phyloP scores from a whole-genome alignment of 345 rosid genomes.

The Psidium guajava region DNA sequence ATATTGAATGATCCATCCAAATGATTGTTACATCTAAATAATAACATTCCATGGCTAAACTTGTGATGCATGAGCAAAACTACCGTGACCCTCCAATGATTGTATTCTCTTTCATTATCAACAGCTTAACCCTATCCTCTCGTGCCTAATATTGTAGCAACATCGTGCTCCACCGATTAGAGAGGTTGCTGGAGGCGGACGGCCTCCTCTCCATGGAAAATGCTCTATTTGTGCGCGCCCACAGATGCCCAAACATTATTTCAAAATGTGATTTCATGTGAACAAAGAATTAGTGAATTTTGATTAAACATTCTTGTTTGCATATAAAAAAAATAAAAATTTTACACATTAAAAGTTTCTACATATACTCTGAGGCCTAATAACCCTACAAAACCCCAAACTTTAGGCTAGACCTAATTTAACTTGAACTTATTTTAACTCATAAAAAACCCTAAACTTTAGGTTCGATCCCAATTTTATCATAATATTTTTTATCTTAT shows the following conservation, averaged over 20 bases:
- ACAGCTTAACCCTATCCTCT: neutral
- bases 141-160: neutral
- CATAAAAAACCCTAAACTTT: no score
- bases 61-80: neutral
- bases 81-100: neutral
- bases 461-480: no score
- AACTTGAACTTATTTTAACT: no score
- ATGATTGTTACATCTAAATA: neutral
- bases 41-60: neutral
- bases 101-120: neutral
- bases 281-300: neutral
- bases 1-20: neutral
- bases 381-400: no score
- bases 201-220: neutral
- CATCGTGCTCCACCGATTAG: neutral
- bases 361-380: neutral
- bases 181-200: neutral
- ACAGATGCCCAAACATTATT: no score
- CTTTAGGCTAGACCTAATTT: no score
- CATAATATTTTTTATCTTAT: no score
- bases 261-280: neutral
- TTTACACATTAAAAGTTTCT: neutral
- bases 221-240: no score
- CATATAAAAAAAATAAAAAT: neutral
- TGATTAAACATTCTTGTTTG: neutral